phyloP scores from a whole-genome alignment of 257 asterid genomes.

The Nicotiana sylvestris region DNA sequence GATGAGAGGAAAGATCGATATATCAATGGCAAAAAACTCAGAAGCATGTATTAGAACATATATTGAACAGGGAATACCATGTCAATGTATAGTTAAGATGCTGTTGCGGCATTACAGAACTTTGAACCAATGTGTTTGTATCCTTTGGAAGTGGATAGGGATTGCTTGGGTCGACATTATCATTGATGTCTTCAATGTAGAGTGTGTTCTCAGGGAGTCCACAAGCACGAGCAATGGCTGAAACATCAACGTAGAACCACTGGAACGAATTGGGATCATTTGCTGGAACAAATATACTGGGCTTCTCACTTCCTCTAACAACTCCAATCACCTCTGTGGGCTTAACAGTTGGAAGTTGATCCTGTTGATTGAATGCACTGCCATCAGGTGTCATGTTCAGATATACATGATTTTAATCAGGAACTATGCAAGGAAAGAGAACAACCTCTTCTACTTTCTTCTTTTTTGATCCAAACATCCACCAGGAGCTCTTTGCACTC shows the following conservation, averaged over 20 bases:
- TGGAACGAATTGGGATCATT: constrained; percentile 74
- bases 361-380: constrained; percentile 47
- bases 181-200: constrained; percentile 74
- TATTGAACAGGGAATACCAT: constrained; percentile 47
- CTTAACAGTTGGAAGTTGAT: constrained; percentile 27
- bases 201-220: constrained; percentile 68
- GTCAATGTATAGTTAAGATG: constrained; percentile 84
- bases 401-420: constrained; percentile 11
- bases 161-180: constrained; percentile 59
- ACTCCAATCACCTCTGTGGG: constrained; percentile 72
- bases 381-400: constrained; percentile 22
- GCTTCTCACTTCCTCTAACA: constrained; percentile 83
- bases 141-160: constrained; percentile 95
- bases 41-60: constrained; percentile 1
- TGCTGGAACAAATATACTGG: constrained; percentile 92
- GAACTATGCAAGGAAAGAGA: constrained; percentile 17
- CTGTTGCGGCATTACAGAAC: constrained; percentile 95
- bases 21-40: neutral
- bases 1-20: neutral
- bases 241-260: constrained; percentile 93
- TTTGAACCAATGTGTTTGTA: constrained; percentile 51
- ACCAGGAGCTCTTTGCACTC: constrained; percentile 41
- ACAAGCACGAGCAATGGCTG: constrained; percentile 73
- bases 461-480: constrained; percentile 60
- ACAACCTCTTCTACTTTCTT: constrained; percentile 35